These are phyloP conservation scores for Aspergillus costaricaensis DNA, from an alignment of 2,329 filamentous ascomycete species.

Conservation along the genomic window DNA sequence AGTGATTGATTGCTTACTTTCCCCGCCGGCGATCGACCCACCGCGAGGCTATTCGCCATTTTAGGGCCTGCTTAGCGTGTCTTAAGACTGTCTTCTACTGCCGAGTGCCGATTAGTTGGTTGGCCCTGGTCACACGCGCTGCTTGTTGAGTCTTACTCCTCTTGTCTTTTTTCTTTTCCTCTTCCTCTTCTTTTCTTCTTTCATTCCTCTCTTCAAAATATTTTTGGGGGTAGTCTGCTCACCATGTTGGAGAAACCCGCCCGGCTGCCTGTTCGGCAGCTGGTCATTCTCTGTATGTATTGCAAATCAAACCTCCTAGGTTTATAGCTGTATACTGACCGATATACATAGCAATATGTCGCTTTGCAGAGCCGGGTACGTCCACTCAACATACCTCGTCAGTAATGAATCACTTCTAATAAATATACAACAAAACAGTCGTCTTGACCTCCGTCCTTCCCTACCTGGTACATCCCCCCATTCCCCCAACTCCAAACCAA, in stretches of 20 bases:
- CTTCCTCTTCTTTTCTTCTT: conserved; percentile 2
- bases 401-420: conserved; percentile 3
- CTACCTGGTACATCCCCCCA: conserved; percentile 44
- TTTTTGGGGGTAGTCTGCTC: conserved; percentile 2
- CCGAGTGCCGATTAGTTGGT: background rate
- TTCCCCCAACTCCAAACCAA: background rate
- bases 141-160: background rate
- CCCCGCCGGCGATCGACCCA: background rate
- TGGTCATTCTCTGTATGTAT: conserved; percentile 71
- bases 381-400: conserved; percentile 4
- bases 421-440: conserved; percentile 26
- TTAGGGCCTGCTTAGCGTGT: background rate
- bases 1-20: background rate
- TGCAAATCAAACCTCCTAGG: background rate
- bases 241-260: conserved; percentile 33
- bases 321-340: conserved; percentile 12
- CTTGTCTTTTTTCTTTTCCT: background rate
- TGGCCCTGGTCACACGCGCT: background rate
- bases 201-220: conserved; percentile 8
- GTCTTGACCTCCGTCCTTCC: conserved; percentile 72
- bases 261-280: conserved; percentile 74
- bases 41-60: background rate
- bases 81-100: background rate
- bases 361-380: conserved; percentile 70
- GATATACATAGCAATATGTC: conserved; percentile 66